These are phyloP conservation scores for Pseudopithomyces maydicus DNA, from an alignment of 2,329 filamentous ascomycete species.

Conservation along the genomic window DNA sequence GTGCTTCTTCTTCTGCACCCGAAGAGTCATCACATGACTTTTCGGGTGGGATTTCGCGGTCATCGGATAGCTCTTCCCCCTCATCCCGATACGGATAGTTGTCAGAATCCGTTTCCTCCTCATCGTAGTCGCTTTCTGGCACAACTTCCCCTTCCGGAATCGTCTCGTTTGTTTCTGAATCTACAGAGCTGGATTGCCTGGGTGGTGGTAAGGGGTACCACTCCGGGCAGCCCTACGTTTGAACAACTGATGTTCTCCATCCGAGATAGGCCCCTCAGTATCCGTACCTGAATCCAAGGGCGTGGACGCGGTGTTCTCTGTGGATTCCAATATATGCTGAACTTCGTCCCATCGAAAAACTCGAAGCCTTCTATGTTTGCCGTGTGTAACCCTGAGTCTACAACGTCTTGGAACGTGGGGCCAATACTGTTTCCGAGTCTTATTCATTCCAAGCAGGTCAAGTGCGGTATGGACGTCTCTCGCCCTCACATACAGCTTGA, in stretches of 20 bases:
- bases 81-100: neutral
- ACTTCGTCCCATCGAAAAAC: constrained; percentile 47
- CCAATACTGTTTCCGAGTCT: constrained; percentile 57
- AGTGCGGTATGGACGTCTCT: constrained; percentile 62
- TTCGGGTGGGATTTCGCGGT: neutral
- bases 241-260: constrained; percentile 21
- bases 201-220: constrained; percentile 35
- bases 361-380: constrained; percentile 34
- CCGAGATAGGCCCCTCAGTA: constrained; percentile 10
- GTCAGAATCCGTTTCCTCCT: constrained; percentile 4
- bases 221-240: constrained; percentile 27
- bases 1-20: constrained; percentile 11
- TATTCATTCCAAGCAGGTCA: constrained; percentile 58
- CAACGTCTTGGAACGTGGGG: constrained; percentile 57
- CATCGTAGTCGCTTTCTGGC: constrained; percentile 1
- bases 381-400: constrained; percentile 54
- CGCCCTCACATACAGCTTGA: constrained; percentile 44
- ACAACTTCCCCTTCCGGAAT: constrained; percentile 1
- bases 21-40: neutral
- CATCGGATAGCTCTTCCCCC: neutral
- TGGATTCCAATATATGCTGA: constrained; percentile 32
- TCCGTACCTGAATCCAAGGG: constrained; percentile 36
- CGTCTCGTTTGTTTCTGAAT: constrained; percentile 8
- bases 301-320: constrained; percentile 21
- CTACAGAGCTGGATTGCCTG: constrained; percentile 12